Percentiles rank a stretch among this genome's conserved stretches.
phyloP scores from a whole-genome alignment of 75 land plant genomes.

The Sequoia sempervirens region DNA sequence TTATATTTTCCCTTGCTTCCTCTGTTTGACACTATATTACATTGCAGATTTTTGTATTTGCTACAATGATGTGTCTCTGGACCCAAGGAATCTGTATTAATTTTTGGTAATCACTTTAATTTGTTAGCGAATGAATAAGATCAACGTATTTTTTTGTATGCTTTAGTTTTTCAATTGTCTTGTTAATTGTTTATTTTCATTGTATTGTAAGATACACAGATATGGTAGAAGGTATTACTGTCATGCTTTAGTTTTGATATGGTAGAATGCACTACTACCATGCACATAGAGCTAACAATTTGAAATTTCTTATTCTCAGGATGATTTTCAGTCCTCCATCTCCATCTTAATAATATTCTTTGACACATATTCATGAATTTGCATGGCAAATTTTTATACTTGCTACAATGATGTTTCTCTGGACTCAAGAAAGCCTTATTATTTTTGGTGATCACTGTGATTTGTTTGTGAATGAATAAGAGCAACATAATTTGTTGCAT shows the following conservation, averaged over 20 bases:
- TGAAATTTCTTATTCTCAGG: not conserved
- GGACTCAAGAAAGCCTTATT: not conserved
- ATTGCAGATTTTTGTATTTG: not conserved
- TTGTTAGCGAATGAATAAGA: not conserved
- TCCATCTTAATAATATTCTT: not conserved
- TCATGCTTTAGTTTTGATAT: not conserved
- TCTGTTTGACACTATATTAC: not conserved
- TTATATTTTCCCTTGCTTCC: not conserved
- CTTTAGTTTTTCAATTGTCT: not conserved
- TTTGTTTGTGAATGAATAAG: not conserved
- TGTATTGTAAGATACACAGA: slow-evolving; percentile 17
- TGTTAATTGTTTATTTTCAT: not conserved
- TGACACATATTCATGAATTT: not conserved
- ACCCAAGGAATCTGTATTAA: not conserved
- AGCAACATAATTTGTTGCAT: not conserved
- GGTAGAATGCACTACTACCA: not conserved
- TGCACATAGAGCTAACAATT: not conserved
- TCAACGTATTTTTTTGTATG: not conserved
- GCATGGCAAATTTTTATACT: not conserved
- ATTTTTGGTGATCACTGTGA: not conserved
- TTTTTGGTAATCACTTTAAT: not conserved
- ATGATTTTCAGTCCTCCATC: not conserved
- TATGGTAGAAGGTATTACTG: slow-evolving; percentile 17
- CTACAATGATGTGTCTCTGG: not conserved
- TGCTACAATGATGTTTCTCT: not conserved